Evolutionary conservation across 208 protist genomes (phyloP).

Genomic region (Kentomonas sorsogonicus): DNA sequence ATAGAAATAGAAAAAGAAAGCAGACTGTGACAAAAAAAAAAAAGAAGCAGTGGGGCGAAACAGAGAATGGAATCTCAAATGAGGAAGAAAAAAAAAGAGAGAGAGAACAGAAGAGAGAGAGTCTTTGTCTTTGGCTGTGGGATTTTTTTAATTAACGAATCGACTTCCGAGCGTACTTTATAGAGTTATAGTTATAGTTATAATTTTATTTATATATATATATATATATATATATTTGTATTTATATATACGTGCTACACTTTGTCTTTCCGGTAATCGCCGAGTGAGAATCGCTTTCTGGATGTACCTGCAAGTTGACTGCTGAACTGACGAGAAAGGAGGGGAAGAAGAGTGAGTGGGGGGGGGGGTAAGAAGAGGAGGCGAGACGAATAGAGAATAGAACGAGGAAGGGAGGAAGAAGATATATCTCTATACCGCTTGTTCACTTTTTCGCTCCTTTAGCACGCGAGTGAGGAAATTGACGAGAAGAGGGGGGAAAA

Average conservation of each 20-base stretch:
- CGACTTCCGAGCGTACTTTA: neutral
- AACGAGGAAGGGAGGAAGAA: no score
- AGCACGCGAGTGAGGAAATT: no score
- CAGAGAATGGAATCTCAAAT: slow-evolving; percentile 6
- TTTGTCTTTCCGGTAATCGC: neutral
- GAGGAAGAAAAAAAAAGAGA: neutral
- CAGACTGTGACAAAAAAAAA: neutral
- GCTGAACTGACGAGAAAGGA: slow-evolving; percentile 7
- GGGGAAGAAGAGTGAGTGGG: slow-evolving; percentile 9
- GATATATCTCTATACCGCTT: no score
- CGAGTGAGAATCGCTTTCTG: no score
- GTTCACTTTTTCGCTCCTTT: no score
- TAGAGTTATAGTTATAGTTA: neutral
- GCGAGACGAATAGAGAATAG: no score
- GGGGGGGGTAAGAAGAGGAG: neutral
- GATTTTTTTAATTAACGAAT: slow-evolving; percentile 4
- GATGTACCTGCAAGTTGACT: no score
- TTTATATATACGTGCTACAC: slow-evolving; percentile 1
- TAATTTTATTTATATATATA: neutral
- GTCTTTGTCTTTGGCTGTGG: neutral
- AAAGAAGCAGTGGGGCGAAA: neutral
- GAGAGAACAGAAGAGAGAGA: neutral
- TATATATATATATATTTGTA: slow-evolving; percentile 9
- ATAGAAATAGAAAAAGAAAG: slow-evolving; percentile 17
- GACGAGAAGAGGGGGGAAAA: no score